Evolutionary conservation across 2,329 filamentous ascomycete genomes (phyloP).

Genomic region (Fusarium aywerte): DNA sequence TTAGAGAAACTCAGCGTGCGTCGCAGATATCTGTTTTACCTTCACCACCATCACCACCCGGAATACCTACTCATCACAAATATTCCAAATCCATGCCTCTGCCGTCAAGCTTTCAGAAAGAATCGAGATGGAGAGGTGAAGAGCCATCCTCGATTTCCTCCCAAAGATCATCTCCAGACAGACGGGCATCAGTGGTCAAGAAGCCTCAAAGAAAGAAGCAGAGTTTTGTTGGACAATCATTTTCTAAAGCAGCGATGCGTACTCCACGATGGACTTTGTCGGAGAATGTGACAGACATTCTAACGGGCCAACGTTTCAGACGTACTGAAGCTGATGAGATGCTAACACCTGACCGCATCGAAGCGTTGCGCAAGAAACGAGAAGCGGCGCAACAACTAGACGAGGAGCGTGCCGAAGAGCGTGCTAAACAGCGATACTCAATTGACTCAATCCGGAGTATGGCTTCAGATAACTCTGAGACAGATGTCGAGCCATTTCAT

Average conservation of each 20-base stretch:
- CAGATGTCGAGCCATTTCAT: constrained; percentile 62
- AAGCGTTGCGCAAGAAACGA: constrained; percentile 56
- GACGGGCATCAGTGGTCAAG: constrained; percentile 53
- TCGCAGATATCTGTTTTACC: constrained; percentile 32
- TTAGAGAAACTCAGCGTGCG: constrained; percentile 51
- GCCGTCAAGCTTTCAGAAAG: constrained; percentile 32
- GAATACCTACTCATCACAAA: constrained; percentile 28
- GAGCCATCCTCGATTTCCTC: constrained; percentile 21
- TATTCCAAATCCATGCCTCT: constrained; percentile 43
- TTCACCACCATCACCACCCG: constrained; percentile 31
- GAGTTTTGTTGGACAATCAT: constrained; percentile 15
- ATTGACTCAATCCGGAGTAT: constrained; percentile 42
- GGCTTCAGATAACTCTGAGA: constrained; percentile 46
- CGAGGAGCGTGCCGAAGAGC: constrained; percentile 18
- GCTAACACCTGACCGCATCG: constrained; percentile 63
- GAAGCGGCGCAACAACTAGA: constrained; percentile 44
- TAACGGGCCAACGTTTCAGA: constrained; percentile 65
- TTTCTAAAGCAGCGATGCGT: constrained; percentile 34
- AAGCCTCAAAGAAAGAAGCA: constrained; percentile 56
- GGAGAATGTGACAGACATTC: constrained; percentile 67
- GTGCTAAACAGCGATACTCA: constrained; percentile 31
- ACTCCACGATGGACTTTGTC: constrained; percentile 63
- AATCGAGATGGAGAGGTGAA: constrained; percentile 26
- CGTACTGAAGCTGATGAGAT: constrained; percentile 69
- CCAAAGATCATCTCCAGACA: constrained; percentile 34